These are phyloP conservation scores for Ballota nigra DNA, from an alignment of 257 asterid species.

Conservation along the genomic window DNA sequence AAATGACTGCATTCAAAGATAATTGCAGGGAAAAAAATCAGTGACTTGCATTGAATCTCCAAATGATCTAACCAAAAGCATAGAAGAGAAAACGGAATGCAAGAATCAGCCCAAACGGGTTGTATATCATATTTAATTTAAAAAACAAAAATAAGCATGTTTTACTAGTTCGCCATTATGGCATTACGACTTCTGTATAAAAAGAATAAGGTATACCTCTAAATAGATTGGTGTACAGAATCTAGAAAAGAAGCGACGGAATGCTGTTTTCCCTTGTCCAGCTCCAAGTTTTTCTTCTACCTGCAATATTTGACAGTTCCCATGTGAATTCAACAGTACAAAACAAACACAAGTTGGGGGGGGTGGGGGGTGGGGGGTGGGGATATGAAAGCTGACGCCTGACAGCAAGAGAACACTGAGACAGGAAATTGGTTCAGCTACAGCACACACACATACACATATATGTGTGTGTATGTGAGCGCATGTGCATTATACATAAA, in stretches of 20 bases:
- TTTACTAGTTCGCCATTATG: not conserved
- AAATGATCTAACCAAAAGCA: conserved; percentile 11
- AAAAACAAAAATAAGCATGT: not conserved
- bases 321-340: not conserved
- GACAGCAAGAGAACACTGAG: not conserved
- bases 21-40: conserved; percentile 6
- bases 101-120: not conserved
- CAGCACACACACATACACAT: no score
- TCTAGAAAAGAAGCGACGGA: conserved; percentile 75
- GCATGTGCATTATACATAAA: not conserved
- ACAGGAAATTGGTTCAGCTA: conserved; percentile 11
- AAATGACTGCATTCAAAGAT: conserved; percentile 60
- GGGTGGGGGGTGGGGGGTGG: not conserved
- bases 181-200: not conserved
- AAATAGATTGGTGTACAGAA: conserved; percentile 83
- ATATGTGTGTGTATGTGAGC: not conserved
- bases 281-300: conserved; percentile 87
- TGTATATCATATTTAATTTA: not conserved
- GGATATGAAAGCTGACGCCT: not conserved
- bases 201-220: conserved; percentile 50
- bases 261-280: conserved; percentile 76
- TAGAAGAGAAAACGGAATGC: not conserved
- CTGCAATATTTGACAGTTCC: conserved; percentile 31
- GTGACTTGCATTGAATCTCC: conserved; percentile 5
- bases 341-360: not conserved